Base-by-base conservation (phyloP, 116 monocot genomes). In the Iris pallida region DNA sequence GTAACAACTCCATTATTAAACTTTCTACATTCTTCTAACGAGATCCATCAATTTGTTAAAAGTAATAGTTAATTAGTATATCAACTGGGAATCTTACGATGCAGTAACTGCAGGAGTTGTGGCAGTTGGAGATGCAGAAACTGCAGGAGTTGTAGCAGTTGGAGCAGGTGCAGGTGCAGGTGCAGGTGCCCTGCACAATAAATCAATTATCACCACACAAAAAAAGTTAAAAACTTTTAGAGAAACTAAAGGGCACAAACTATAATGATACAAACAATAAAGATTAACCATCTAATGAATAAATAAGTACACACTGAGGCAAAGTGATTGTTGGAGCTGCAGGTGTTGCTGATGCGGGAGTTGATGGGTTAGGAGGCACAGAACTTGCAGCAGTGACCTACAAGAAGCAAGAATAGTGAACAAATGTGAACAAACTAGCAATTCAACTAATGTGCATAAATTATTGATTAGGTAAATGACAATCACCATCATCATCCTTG, bases 151-250 rank as follows among this genome's bases (percentile, higher is more conserved):
- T 4, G 74, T 53, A 82, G 66, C 45, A 30, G 30, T 30, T 54
- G 30, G 30, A 30, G 30, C 30, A 30, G 30, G 83, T 68, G 75
- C 18, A 11, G 71, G 70, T 51, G 61, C 45, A 52, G 58, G 57
- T 57, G 73, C 46, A 47, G 65, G 69, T 44, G 47, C 66, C 70
- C 78, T 82, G 71, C 11, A 61, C 5, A 55, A 64, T 63, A 42
- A 59, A 64, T 16, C 8, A 84, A 42, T 13, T 42, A 60, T 63
- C 16, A 63, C 44, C 16, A 17, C 0, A 16, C 0, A 30, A 63
- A 63, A 63, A 16, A 60, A 17, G n/a, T n/a, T n/a, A 10, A 2
- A 8, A 46, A 63, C 8, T 6, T 42, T 12, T 41, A 61, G 13
- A n/a, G 20, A 58, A 4, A 20, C 58, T 20, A 2, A 58, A 30